phyloP scores from a whole-genome alignment of 805 yeast genomes.

The Pichia nakasei region DNA sequence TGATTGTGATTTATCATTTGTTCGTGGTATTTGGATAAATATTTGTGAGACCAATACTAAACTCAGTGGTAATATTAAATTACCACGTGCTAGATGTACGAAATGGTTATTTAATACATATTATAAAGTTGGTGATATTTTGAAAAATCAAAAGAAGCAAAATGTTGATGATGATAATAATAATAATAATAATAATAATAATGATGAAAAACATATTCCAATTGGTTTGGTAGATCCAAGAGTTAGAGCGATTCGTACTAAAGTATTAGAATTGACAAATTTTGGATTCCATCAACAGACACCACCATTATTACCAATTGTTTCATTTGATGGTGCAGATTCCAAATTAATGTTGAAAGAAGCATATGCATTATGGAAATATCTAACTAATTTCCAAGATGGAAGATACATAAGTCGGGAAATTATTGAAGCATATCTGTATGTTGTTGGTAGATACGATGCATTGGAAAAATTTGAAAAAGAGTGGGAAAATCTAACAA shows the following conservation, averaged over 20 bases:
- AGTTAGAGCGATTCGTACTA: conserved; percentile 34
- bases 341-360: conserved; percentile 52
- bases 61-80: conserved; percentile 9
- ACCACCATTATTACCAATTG: conserved; percentile 62
- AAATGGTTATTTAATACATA: conserved; percentile 39
- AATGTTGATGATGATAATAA: no score
- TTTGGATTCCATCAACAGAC: conserved; percentile 32
- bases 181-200: neutral
- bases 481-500: conserved; percentile 30
- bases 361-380: conserved; percentile 68
- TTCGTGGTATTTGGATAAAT: conserved; percentile 53
- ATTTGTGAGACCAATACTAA: conserved; percentile 20
- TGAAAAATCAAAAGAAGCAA: neutral
- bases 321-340: conserved; percentile 23
- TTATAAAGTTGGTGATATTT: conserved; percentile 8
- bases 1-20: conserved; percentile 68
- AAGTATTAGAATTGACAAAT: conserved; percentile 24
- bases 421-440: conserved; percentile 43
- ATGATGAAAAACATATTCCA: conserved; percentile 13
- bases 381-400: conserved; percentile 20
- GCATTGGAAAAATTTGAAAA: conserved; percentile 29
- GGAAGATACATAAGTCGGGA: conserved; percentile 29
- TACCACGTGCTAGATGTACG: conserved; percentile 19
- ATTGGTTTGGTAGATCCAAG: conserved; percentile 30
- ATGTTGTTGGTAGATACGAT: conserved; percentile 33